Conservation (phyloP, 2,329 filamentous ascomycete genomes). For the Aspergillus puulaauensis region DNA sequence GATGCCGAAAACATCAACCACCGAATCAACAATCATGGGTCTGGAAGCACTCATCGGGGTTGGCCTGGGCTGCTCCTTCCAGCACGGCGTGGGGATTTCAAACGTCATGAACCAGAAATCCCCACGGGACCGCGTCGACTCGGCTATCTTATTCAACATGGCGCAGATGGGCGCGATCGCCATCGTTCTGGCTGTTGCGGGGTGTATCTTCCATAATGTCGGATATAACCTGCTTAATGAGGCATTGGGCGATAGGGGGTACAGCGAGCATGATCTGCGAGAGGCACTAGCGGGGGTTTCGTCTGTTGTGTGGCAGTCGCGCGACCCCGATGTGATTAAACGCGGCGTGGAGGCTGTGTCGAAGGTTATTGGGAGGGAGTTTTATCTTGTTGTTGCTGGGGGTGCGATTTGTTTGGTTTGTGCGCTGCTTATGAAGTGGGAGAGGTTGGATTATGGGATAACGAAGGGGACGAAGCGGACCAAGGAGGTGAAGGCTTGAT, state of each 20-base stretch:
- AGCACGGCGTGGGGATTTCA: slow-evolving; percentile 14
- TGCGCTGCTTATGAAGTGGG: slow-evolving; percentile 8
- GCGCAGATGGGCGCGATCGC: slow-evolving; percentile 12
- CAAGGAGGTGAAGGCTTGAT: not conserved
- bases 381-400: slow-evolving; percentile 10
- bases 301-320: slow-evolving; percentile 6
- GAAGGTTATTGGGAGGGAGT: slow-evolving; percentile 11
- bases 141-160: slow-evolving; percentile 9
- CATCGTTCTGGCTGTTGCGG: slow-evolving; percentile 2
- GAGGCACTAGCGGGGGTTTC: slow-evolving; percentile 12
- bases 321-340: not conserved
- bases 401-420: slow-evolving; percentile 11
- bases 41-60: slow-evolving; percentile 13
- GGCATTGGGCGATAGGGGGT: slow-evolving; percentile 4
- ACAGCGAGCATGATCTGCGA: slow-evolving; percentile 4
- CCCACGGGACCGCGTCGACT: slow-evolving; percentile 9
- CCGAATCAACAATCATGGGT: slow-evolving; percentile 7
- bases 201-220: slow-evolving; percentile 14
- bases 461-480: not conserved
- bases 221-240: slow-evolving; percentile 1
- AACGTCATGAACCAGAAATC: slow-evolving; percentile 11
- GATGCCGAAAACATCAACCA: slow-evolving; percentile 26
- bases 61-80: slow-evolving; percentile 13
- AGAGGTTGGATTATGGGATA: slow-evolving; percentile 3
- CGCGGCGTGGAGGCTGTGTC: slow-evolving; percentile 6